Evolutionary conservation across 768 basidiomycete genomes (phyloP).

Genomic region (Zangia roseola): DNA sequence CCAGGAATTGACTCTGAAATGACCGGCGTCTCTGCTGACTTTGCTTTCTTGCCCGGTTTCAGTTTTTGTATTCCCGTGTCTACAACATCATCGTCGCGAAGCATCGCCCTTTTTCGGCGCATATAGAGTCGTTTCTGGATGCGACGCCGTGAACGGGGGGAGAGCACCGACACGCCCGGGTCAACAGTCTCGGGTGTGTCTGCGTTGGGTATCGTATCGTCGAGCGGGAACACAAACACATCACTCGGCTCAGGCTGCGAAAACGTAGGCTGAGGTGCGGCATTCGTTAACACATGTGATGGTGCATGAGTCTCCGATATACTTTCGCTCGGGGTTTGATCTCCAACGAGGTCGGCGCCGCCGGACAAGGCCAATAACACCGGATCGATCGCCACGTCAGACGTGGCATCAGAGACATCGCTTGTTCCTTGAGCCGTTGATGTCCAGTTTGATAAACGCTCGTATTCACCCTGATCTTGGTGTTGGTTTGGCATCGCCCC

Average conservation of each 20-base stretch:
- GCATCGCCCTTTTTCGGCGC: slow-evolving; percentile 64
- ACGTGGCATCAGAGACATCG: background rate
- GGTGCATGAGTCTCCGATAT: no score
- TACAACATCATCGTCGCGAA: slow-evolving; percentile 30
- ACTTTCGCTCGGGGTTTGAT: background rate
- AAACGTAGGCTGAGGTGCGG: background rate
- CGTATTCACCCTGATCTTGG: slow-evolving; percentile 4
- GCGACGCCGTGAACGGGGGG: slow-evolving; percentile 53
- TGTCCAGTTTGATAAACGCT: background rate
- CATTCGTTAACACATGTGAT: background rate
- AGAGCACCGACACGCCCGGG: slow-evolving; percentile 32
- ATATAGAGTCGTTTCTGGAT: slow-evolving; percentile 65
- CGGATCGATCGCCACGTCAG: slow-evolving; percentile 32
- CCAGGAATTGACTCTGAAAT: slow-evolving; percentile 8
- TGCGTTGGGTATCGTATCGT: background rate
- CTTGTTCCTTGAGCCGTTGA: background rate
- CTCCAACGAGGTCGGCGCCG: background rate
- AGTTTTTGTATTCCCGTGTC: slow-evolving; percentile 24
- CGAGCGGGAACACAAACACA: background rate
- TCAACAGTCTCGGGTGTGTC: slow-evolving; percentile 1
- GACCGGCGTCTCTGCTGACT: slow-evolving; percentile 4
- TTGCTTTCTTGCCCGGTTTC: slow-evolving; percentile 38
- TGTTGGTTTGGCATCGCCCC: background rate
- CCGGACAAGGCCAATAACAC: slow-evolving; percentile 27
- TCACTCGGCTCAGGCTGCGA: background rate